Percentiles rank a stretch among this genome's conserved stretches.
Evolutionary conservation across 495 filamentous ascomycete species (phyloP).

Genomic region (Aspergillus saccharolyticus): DNA sequence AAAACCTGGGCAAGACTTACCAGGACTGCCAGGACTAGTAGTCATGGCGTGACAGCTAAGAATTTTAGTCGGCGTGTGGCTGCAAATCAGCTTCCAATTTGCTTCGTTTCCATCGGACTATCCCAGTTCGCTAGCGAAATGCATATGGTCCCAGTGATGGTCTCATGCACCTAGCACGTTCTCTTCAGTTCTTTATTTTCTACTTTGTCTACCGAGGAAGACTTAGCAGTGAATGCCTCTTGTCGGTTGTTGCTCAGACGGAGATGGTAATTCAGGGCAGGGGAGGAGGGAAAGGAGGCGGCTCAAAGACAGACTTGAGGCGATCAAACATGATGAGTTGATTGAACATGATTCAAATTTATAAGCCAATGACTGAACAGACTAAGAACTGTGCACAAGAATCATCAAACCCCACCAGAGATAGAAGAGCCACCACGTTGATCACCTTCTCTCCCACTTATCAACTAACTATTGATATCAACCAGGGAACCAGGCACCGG

Average conservation of each 20-base stretch:
- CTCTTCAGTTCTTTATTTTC: constrained; percentile 10
- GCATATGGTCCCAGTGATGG: constrained; percentile 11
- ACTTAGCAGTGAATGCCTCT: neutral
- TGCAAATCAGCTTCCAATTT: constrained; percentile 16
- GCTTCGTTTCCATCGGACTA: constrained; percentile 6
- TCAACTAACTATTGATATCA: neutral
- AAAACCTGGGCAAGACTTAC: constrained; percentile 1
- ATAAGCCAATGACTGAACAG: neutral
- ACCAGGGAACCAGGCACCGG: neutral
- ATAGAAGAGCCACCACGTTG: neutral
- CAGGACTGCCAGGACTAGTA: constrained; percentile 1
- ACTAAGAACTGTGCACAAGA: neutral
- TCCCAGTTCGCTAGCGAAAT: constrained; percentile 5
- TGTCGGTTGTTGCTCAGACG: neutral
- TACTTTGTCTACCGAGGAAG: constrained; percentile 8
- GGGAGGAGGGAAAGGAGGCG: neutral
- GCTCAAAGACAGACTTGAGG: neutral
- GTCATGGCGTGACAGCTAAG: constrained; percentile 13
- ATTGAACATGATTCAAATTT: no score
- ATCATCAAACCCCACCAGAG: neutral
- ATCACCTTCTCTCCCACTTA: neutral
- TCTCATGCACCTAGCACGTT: constrained; percentile 17
- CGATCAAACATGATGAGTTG: no score
- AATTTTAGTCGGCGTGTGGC: constrained; percentile 9
- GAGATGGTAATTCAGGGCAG: neutral